These are phyloP conservation scores for Comarum palustre DNA, from an alignment of 306 rosid species.

Conservation along the genomic window DNA sequence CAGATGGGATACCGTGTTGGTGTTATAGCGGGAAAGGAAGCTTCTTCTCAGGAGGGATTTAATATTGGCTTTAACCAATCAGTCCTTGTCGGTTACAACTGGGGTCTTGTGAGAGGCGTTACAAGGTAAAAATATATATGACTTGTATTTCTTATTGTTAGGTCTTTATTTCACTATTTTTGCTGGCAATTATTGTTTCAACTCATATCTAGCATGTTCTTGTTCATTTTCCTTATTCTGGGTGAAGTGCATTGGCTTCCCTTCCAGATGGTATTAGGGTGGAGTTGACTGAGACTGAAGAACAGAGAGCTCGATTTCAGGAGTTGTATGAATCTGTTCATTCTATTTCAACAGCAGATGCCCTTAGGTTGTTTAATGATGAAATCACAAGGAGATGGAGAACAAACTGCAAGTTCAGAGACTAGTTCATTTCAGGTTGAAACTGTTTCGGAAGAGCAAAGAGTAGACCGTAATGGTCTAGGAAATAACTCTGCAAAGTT, in stretches of 20 bases:
- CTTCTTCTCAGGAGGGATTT: constrained; percentile 81
- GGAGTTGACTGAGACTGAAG: constrained; percentile 45
- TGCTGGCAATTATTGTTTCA: neutral
- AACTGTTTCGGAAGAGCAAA: constrained; percentile 31
- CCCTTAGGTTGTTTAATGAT: constrained; percentile 52
- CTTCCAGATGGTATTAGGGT: constrained; percentile 66
- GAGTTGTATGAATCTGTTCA: constrained; percentile 57
- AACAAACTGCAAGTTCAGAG: constrained; percentile 28
- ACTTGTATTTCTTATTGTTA: neutral
- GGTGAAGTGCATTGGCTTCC: constrained; percentile 58
- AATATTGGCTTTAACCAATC: constrained; percentile 76
- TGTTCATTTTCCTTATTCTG: constrained; percentile 21
- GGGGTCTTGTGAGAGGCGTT: constrained; percentile 85
- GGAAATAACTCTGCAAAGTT: constrained; percentile 44
- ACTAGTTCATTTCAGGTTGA: constrained; percentile 10
- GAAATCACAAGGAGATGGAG: constrained; percentile 34
- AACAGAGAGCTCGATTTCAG: constrained; percentile 49
- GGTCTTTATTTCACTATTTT: neutral
- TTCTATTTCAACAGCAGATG: constrained; percentile 60
- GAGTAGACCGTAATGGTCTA: constrained; percentile 29
- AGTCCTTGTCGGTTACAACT: constrained; percentile 51
- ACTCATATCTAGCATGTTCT: neutral
- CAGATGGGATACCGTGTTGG: constrained; percentile 90
- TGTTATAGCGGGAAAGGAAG: constrained; percentile 70
- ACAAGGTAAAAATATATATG: constrained; percentile 45